These are phyloP conservation scores for Echium plantagineum DNA, from an alignment of 257 asterid species.

Conservation along the genomic window DNA sequence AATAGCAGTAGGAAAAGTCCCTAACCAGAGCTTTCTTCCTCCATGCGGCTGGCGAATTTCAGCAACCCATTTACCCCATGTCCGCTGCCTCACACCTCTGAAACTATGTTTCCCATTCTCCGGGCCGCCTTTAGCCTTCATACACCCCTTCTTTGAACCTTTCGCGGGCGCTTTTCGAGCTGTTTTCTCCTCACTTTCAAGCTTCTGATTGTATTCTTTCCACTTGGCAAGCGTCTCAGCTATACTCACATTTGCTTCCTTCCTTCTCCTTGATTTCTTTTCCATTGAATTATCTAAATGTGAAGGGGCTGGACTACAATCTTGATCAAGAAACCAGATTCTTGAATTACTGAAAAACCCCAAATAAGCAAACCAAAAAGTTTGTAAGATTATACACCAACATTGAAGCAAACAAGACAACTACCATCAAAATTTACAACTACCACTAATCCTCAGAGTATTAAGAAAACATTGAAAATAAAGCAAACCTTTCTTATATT, in stretches of 20 bases:
- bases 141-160: slow-evolving; percentile 37
- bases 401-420: too few relatives aligned
- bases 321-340: too few relatives aligned
- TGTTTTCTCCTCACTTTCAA: slow-evolving; percentile 9
- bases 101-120: slow-evolving; percentile 20
- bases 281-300: too few relatives aligned
- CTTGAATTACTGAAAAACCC: too few relatives aligned
- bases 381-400: neutral
- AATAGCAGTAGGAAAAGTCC: slow-evolving; percentile 22
- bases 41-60: slow-evolving; percentile 30
- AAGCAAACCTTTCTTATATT: slow-evolving; percentile 19
- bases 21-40: slow-evolving; percentile 33
- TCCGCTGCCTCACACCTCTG: slow-evolving; percentile 33
- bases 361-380: neutral
- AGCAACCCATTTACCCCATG: slow-evolving; percentile 42
- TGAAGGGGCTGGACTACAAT: too few relatives aligned
- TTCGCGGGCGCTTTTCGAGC: slow-evolving; percentile 23
- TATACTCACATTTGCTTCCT: slow-evolving; percentile 9
- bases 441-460: too few relatives aligned
- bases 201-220: slow-evolving; percentile 27
- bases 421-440: too few relatives aligned
- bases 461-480: neutral
- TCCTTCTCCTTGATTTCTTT: neutral
- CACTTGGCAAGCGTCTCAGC: slow-evolving; percentile 26
- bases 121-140: slow-evolving; percentile 27